Evolutionary conservation across 2,329 filamentous ascomycete species (phyloP).

Genomic region (Fusarium vanettenii): DNA sequence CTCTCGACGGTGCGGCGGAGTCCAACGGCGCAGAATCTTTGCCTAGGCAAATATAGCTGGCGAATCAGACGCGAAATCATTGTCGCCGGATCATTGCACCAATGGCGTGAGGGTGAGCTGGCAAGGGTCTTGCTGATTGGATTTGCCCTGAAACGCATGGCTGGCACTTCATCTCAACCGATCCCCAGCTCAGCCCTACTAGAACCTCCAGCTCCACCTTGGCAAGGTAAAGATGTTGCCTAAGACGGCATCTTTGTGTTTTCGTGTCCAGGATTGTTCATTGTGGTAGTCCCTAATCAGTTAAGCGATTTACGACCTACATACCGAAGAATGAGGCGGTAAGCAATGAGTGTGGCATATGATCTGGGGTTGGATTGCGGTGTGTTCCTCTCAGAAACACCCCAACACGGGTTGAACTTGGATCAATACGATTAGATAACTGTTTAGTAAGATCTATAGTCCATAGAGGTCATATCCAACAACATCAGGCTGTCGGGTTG

Average conservation of each 20-base stretch:
- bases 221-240: background rate
- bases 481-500: background rate
- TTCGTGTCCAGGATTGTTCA: background rate
- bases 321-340: background rate
- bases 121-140: background rate
- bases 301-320: background rate
- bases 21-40: background rate
- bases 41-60: background rate
- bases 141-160: background rate
- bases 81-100: background rate
- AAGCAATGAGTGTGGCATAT: background rate
- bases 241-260: background rate
- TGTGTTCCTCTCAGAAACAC: background rate
- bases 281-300: background rate
- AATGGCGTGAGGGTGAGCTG: background rate
- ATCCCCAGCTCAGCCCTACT: background rate
- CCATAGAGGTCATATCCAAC: background rate
- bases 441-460: background rate
- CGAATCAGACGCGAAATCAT: background rate
- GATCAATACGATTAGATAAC: background rate
- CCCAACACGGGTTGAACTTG: background rate
- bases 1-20: background rate
- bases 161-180: background rate
- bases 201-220: background rate
- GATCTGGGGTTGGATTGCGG: background rate